Evolutionary conservation across 345 rosid genomes (phyloP).

Genomic region (Trapa bicornis): DNA sequence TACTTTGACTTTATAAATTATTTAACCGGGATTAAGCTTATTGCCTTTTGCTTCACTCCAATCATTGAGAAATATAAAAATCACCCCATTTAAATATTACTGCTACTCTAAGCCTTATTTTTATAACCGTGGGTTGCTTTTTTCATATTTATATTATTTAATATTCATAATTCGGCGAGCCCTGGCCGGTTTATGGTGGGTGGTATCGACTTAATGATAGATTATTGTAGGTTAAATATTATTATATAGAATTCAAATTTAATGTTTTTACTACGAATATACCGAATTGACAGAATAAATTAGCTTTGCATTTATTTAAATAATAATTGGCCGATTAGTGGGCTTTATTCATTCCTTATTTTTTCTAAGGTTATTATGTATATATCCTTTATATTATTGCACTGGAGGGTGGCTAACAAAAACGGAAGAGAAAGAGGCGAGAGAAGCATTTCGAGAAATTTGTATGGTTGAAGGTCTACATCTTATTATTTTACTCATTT

Average conservation of each 20-base stretch:
- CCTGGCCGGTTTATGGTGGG: too few relatives aligned
- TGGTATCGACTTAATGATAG: too few relatives aligned
- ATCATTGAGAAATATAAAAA: slow-evolving; percentile 10
- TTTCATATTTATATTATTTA: too few relatives aligned
- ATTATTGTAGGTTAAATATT: too few relatives aligned
- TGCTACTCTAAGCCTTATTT: background rate
- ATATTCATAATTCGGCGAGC: too few relatives aligned
- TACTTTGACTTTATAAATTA: slow-evolving; percentile 6
- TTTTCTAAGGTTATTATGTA: background rate
- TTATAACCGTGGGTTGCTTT: background rate
- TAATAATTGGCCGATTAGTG: too few relatives aligned
- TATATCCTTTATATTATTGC: background rate
- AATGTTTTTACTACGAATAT: background rate
- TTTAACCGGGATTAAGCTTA: background rate
- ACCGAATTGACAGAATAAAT: background rate
- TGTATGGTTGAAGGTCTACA: background rate
- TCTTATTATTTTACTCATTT: too few relatives aligned
- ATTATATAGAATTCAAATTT: too few relatives aligned
- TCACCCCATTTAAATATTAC: background rate
- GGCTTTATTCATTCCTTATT: background rate
- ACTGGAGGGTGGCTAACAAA: background rate
- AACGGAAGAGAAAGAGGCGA: background rate
- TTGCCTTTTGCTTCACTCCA: slow-evolving; percentile 1
- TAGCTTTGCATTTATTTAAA: too few relatives aligned
- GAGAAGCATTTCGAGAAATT: background rate